Evolutionary conservation across 148 eudicot genomes (phyloP).

Genomic region (Nepenthes gracilis): DNA sequence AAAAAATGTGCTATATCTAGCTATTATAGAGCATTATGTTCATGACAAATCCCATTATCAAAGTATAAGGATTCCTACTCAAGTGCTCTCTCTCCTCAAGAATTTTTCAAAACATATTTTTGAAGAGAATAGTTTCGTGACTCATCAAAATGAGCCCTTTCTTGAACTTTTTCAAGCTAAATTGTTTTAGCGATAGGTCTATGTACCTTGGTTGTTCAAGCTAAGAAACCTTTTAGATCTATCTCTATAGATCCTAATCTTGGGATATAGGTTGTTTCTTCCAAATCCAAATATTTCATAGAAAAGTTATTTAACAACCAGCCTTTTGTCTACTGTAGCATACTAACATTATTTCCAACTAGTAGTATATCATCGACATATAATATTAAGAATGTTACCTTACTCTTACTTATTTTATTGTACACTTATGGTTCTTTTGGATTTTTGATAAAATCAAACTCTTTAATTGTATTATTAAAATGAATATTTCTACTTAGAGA

Average conservation of each 20-base stretch:
- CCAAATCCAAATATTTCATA: neutral
- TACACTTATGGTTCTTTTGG: neutral
- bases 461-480: neutral
- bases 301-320: neutral
- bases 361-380: constrained; percentile 1
- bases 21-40: too few relatives aligned
- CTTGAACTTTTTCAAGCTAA: too few relatives aligned
- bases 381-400: neutral
- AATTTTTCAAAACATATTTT: too few relatives aligned
- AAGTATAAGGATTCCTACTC: too few relatives aligned
- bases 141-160: too few relatives aligned
- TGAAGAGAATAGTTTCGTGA: too few relatives aligned
- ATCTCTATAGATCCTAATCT: neutral
- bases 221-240: too few relatives aligned
- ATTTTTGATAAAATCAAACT: neutral
- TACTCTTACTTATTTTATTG: neutral
- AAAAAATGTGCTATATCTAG: too few relatives aligned
- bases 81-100: too few relatives aligned
- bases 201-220: too few relatives aligned
- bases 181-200: too few relatives aligned
- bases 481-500: neutral
- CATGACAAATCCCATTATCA: too few relatives aligned
- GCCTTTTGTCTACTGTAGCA: neutral
- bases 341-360: neutral
- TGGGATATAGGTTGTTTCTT: neutral